Conservation (phyloP, 2,329 filamentous ascomycete species). For the Talaromyces sp. region DNA sequence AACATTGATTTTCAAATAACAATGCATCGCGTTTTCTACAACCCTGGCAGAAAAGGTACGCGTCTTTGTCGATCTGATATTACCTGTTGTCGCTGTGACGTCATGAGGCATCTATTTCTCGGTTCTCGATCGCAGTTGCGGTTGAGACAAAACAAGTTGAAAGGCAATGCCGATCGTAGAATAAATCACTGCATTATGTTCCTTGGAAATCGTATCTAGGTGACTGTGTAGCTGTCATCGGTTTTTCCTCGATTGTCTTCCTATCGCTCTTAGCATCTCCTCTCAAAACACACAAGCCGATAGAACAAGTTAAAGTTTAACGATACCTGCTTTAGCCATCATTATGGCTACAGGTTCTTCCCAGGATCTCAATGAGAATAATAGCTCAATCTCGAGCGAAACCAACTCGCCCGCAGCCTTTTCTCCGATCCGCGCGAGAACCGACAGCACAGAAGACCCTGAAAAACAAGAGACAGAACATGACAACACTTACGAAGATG, state of each 20-base stretch:
- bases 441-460: not conserved
- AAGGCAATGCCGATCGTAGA: not conserved
- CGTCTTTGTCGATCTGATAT: not conserved
- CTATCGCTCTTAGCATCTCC: too few species aligned
- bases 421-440: not conserved
- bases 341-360: not conserved
- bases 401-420: not conserved
- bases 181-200: not conserved
- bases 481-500: not conserved
- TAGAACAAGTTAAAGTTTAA: not conserved
- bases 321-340: not conserved
- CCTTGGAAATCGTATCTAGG: not conserved
- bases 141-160: not conserved
- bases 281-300: too few species aligned
- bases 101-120: not conserved
- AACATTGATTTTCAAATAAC: not conserved
- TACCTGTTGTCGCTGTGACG: not conserved
- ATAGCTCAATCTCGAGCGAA: not conserved
- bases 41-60: not conserved
- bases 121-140: not conserved
- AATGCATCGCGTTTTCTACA: not conserved
- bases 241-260: not conserved
- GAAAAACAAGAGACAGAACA: not conserved
- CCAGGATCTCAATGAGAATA: not conserved
- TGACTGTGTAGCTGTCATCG: not conserved